Base-by-base conservation (phyloP, 1,284 basidiomycete genomes). In the Cryptococcus sp. region DNA sequence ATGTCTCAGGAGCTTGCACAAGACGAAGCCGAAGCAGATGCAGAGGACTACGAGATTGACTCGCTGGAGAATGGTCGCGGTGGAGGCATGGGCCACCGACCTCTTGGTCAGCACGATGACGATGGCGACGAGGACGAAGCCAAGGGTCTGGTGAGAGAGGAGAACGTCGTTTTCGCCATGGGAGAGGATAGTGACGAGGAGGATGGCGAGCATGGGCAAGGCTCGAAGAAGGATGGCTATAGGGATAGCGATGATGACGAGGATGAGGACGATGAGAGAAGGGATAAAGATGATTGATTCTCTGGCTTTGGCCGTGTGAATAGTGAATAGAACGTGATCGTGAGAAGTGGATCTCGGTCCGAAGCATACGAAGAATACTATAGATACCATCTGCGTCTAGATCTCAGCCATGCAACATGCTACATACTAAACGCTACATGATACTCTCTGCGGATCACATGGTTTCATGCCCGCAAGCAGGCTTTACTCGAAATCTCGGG, bases 21-120 rank as follows among this genome's bases (percentile, higher is more conserved):
- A 81, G 88, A 96, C 78, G 91, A 96, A 77, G 86, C 88, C 69
- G 93, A 93, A 73, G 87, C 89, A 69, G 93, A 95, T 64, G 93
- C 91, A 0, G 92, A 93, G 70, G 90, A 93, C 72, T 95, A 93
- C 72, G 93, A 94, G 71, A 83, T 91, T 41, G 90, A 90, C 85
- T n/a, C 81, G 87, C 60, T 85, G 84, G 72, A 82, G 71, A 50
- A 82, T 81, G 23, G 69, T 1, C 73, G 78, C 57, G 77, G 55
- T 19, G 17, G 47, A 7, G 51, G 48, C 15, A 30, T 47, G 30
- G 54, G 55, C 5, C 72, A 71, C 50, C 68, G 60, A 30, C 65
- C 66, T 20, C 51, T 71, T 7, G 55, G 57, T 8, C 59, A 66
- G 13, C 55, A 86, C 3, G 85, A 86, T 47, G 85, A 87, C 51